Percentiles rank a stretch among this genome's conserved stretches.
Conservation (phyloP, 768 basidiomycete genomes). For the Royoungia palumana region DNA sequence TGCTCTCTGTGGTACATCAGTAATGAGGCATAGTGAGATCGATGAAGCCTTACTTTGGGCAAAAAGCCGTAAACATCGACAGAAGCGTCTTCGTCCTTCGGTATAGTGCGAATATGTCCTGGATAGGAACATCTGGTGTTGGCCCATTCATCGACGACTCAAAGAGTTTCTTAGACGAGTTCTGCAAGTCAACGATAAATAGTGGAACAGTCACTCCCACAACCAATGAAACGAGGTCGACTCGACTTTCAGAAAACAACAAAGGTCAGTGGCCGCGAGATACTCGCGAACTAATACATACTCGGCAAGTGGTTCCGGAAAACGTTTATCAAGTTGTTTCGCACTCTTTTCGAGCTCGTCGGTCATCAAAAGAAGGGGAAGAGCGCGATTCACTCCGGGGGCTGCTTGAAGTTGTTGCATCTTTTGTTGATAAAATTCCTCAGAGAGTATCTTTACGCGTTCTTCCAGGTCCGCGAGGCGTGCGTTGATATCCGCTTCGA, state of each 20-base stretch:
- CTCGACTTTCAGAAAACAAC: conserved; percentile 39
- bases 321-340: conserved; percentile 82
- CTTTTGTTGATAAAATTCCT: conserved; percentile 59
- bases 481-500: conserved; percentile 67
- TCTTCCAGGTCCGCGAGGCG: conserved; percentile 68
- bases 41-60: conserved; percentile 56
- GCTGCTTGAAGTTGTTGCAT: conserved; percentile 60
- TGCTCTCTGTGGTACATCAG: conserved; percentile 40
- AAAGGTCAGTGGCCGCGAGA: background rate
- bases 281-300: conserved; percentile 33
- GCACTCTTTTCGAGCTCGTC: conserved; percentile 86
- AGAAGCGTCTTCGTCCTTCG: conserved; percentile 69
- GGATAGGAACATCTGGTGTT: conserved; percentile 82
- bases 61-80: conserved; percentile 81
- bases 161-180: conserved; percentile 67
- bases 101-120: conserved; percentile 87
- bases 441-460: conserved; percentile 56
- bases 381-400: conserved; percentile 77
- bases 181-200: conserved; percentile 62
- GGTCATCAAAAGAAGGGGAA: conserved; percentile 79
- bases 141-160: conserved; percentile 86
- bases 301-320: conserved; percentile 80
- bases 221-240: conserved; percentile 75
- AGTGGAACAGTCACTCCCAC: conserved; percentile 67
- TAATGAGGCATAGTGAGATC: background rate